Conservation (phyloP, 495 filamentous ascomycete species). For the Aspergillus bertholletiae region DNA sequence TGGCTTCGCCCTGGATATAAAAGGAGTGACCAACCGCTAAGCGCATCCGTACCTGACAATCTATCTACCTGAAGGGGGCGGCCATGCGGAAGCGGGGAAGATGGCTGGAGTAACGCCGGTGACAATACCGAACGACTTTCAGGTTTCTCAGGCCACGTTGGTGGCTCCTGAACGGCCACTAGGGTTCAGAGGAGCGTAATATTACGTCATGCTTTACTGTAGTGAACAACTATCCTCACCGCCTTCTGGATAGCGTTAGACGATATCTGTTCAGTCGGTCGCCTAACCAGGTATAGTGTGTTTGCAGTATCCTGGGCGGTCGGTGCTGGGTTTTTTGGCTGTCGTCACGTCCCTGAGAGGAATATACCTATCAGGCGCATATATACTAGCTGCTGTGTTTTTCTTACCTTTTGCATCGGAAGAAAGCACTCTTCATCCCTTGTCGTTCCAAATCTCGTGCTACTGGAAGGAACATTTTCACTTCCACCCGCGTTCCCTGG, state of each 20-base stretch:
- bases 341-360: neutral
- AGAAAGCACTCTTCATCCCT: no score
- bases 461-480: neutral
- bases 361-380: no score
- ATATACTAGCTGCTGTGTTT: no score
- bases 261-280: constrained; percentile 1
- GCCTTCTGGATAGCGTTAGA: constrained; percentile 3
- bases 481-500: neutral
- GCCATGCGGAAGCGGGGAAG: constrained; percentile 33
- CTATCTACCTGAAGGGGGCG: neutral
- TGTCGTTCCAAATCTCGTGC: neutral
- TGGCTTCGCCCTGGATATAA: neutral
- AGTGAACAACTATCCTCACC: neutral
- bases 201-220: constrained; percentile 11
- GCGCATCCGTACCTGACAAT: neutral
- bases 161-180: neutral
- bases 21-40: neutral
- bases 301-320: constrained; percentile 1
- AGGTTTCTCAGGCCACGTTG: constrained; percentile 21
- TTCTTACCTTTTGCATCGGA: no score
- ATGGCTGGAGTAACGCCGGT: constrained; percentile 15
- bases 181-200: neutral
- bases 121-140: constrained; percentile 36
- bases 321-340: constrained; percentile 10
- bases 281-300: constrained; percentile 9